phyloP scores from a whole-genome alignment of 192 early-diverging fungal species.

The Mortierella alpina region DNA sequence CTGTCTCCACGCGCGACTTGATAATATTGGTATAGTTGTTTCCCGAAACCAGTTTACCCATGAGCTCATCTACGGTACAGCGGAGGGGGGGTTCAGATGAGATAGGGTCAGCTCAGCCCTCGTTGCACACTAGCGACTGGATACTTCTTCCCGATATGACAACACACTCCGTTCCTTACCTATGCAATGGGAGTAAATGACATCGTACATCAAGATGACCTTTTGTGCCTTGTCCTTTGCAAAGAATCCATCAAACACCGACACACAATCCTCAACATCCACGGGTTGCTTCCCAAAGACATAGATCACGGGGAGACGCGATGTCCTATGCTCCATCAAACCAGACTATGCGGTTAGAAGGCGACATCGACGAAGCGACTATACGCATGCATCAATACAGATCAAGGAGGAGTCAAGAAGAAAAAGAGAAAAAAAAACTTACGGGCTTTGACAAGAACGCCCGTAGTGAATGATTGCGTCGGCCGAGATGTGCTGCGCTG shows the following conservation, averaged over 20 bases:
- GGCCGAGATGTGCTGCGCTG: slow-evolving; percentile 87
- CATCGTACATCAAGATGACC: slow-evolving; percentile 82
- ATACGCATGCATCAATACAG: no score
- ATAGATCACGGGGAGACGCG: slow-evolving; percentile 85
- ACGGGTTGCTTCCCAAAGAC: slow-evolving; percentile 84
- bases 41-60: slow-evolving; percentile 13
- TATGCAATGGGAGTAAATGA: slow-evolving; percentile 73
- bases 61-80: slow-evolving; percentile 25
- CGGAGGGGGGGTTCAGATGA: not conserved
- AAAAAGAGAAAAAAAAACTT: slow-evolving; percentile 30
- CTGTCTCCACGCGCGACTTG: slow-evolving; percentile 58
- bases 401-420: not conserved
- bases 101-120: not conserved
- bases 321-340: slow-evolving; percentile 58
- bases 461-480: slow-evolving; percentile 98
- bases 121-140: not conserved
- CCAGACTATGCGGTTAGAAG: no score
- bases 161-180: slow-evolving; percentile 35
- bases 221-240: slow-evolving; percentile 49
- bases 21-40: slow-evolving; percentile 50
- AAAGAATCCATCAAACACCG: slow-evolving; percentile 58
- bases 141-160: not conserved
- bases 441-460: slow-evolving; percentile 87
- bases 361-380: not conserved
- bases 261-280: slow-evolving; percentile 69